A percentile compares a stretch with the other conserved stretches of the same genome.
Conservation (phyloP, 2,329 filamentous ascomycete genomes). For the Zymoseptoria brevis region DNA sequence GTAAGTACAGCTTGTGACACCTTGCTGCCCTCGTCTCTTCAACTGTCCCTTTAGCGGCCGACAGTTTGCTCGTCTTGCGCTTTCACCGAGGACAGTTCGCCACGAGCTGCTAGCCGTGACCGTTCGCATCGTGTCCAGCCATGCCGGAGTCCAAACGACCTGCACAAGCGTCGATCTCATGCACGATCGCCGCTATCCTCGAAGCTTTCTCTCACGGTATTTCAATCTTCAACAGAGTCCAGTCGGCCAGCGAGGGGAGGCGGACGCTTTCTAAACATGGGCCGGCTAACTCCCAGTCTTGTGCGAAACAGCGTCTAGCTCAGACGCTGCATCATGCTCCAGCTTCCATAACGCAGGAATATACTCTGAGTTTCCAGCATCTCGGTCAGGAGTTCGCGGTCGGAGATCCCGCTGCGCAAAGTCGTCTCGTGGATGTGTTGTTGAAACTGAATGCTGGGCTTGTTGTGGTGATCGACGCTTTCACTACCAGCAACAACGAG, state of each 20-base stretch:
- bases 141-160: not conserved
- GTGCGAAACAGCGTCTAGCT: not conserved
- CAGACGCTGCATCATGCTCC: not conserved
- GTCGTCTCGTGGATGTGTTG: conserved; percentile 38
- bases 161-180: not conserved
- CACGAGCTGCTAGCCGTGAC: not conserved
- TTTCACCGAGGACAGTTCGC: no score
- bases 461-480: conserved; percentile 39
- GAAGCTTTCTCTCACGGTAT: not conserved
- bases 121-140: no score
- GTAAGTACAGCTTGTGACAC: no score
- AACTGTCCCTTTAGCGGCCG: no score
- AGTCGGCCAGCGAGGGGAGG: not conserved
- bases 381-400: conserved; percentile 35
- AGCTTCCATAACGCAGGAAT: conserved; percentile 20
- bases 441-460: conserved; percentile 42
- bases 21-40: no score
- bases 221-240: not conserved
- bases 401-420: conserved; percentile 40
- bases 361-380: conserved; percentile 32
- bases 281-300: not conserved
- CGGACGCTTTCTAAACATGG: not conserved
- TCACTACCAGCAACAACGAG: conserved; percentile 26
- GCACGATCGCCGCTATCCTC: not conserved
- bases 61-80: no score